Evolutionary conservation across 2,329 filamentous ascomycete genomes (phyloP), one percentile per base, ranked within the genome.

Genomic region (Aspergillus puulaauensis): DNA sequence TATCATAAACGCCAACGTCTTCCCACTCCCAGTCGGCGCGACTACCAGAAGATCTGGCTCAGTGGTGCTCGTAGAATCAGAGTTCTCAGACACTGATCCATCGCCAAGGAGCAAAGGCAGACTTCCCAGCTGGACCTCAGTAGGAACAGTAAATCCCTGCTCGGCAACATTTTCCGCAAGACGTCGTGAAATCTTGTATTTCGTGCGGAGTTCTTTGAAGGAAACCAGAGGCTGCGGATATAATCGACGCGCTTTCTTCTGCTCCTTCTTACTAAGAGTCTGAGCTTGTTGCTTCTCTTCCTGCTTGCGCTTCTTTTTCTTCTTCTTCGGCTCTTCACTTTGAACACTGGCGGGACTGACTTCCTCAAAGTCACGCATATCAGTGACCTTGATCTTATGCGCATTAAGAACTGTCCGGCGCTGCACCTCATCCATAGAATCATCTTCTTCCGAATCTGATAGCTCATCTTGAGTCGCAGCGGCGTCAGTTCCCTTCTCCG

Each of bases 1-100:
- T 43, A 99, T 90, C 67, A 98, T 76, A 68, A 97, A 99, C 17
- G 92, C 91, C 62, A 99, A 80, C 0, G 95, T 99, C 80, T 99
- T 99, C 45, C 95, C 95, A 72, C 93, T 98, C 23, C 95, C 95
- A 0, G 95, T 99, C 1, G 95, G 95, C 3, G 95, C 95, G 44
- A 98, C 87, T 0, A 91, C 90, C 61, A 99, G 75, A 40, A 99
- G 85, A 77, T 99, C 88, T 4, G 93, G 79, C 12, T 79, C 77
- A 21, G 65, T 57, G 55, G 56, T 61, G 2, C 66, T 74, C 4
- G 60, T 60, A 37, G 57, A 27, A 19, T 70, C 72, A 12, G 70
- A 69, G 19, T 72, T 66, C 44, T 72, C 68, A n/a, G 69, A 59
- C 31, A 86, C 74, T 0, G 83, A 58, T 8, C 56, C 59, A 48